Conservation (phyloP, 768 basidiomycete species). For the Mrakia frigida region DNA sequence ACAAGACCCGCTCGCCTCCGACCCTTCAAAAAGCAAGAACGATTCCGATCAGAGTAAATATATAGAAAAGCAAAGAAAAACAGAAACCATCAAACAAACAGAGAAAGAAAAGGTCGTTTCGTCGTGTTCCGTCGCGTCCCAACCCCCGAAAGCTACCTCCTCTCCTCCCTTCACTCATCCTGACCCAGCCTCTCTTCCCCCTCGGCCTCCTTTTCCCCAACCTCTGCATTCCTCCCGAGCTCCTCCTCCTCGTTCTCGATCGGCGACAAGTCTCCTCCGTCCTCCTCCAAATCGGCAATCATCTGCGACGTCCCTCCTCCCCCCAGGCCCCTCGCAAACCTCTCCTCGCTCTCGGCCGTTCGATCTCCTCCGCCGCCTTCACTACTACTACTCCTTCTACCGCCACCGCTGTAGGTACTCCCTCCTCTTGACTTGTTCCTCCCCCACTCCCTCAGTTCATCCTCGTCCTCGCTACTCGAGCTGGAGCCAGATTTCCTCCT, state of each 20-base stretch:
- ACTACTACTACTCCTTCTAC: background rate
- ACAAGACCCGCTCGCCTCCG: no score
- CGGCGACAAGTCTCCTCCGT: background rate
- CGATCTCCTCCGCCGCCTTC: background rate
- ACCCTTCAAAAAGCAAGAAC: no score
- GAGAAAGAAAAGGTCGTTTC: background rate
- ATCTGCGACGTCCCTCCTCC: background rate
- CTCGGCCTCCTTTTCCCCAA: background rate
- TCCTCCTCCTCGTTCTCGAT: background rate
- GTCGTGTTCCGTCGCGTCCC: background rate
- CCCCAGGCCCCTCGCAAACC: background rate
- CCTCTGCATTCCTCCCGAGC: background rate
- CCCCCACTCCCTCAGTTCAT: constrained; percentile 12
- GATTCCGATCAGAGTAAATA: no score
- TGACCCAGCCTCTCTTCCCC: background rate
- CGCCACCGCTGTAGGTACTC: background rate
- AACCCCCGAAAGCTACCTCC: background rate
- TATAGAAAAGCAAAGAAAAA: no score
- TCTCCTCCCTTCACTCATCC: background rate
- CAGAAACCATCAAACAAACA: no score
- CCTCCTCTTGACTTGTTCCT: background rate
- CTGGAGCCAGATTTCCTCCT: background rate
- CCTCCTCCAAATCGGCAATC: background rate
- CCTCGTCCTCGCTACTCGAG: constrained; percentile 12
- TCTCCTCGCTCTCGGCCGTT: background rate